A percentile compares a stretch with the other conserved stretches of the same genome.
Evolutionary conservation across 768 basidiomycete species (phyloP).

Genomic region (Austroboletus eburneus): DNA sequence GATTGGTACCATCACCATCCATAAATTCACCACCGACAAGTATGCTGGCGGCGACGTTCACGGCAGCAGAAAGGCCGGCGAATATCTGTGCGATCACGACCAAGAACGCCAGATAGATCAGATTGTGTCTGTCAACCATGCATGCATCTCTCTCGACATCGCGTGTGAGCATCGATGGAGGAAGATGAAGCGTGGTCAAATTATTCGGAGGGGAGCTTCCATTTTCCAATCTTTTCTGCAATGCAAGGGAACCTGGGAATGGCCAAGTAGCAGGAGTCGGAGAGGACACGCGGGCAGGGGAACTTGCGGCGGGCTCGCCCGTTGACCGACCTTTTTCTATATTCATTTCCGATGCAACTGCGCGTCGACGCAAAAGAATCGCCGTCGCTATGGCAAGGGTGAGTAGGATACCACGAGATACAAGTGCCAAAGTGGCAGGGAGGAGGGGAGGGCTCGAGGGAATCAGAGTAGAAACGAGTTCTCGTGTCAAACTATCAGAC

Average conservation of each 20-base stretch:
- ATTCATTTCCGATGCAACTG: background rate
- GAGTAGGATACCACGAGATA: conserved; percentile 20
- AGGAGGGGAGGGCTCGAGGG: conserved; percentile 23
- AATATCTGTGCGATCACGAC: conserved; percentile 20
- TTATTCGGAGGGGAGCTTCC: background rate
- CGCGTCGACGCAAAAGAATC: conserved; percentile 4
- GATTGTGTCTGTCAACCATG: background rate
- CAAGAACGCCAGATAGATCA: conserved; percentile 6
- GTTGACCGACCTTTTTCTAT: conserved; percentile 13
- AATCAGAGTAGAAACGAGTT: conserved; percentile 24
- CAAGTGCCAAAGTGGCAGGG: conserved; percentile 21
- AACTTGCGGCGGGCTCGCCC: conserved; percentile 2
- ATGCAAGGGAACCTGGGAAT: conserved; percentile 28
- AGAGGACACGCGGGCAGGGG: conserved; percentile 22
- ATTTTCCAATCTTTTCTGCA: conserved; percentile 2
- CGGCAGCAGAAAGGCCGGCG: conserved; percentile 21
- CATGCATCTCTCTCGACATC: background rate
- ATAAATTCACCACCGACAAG: conserved; percentile 1
- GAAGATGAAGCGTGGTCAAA: background rate
- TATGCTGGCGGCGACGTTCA: conserved; percentile 16
- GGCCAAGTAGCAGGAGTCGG: conserved; percentile 31
- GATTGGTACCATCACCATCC: background rate
- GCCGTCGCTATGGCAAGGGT: conserved; percentile 9
- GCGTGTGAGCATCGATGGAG: conserved; percentile 2
- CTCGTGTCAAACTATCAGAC: conserved; percentile 9